phyloP scores from a whole-genome alignment of 2,329 filamentous ascomycete genomes.

The Atkinsonella texensis region DNA sequence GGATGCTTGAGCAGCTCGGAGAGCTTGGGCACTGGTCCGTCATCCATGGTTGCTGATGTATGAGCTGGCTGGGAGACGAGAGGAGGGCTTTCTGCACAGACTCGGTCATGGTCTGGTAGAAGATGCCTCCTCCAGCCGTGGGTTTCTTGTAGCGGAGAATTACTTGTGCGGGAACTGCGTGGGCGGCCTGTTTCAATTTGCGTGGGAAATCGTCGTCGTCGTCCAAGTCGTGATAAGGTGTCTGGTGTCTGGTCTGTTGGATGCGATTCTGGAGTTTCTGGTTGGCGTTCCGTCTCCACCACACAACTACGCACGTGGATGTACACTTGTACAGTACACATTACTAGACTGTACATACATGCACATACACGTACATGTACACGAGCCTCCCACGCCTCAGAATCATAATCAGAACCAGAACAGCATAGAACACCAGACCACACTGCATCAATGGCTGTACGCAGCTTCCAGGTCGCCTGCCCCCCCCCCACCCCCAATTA shows the following conservation, averaged over 20 bases:
- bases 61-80: constrained; percentile 4
- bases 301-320: neutral
- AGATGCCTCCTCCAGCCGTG: neutral
- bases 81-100: constrained; percentile 6
- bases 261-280: neutral
- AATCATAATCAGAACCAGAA: too few relatives aligned
- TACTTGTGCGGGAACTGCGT: neutral
- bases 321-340: too few relatives aligned
- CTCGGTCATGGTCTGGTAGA: constrained; percentile 10
- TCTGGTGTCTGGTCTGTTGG: neutral
- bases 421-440: too few relatives aligned
- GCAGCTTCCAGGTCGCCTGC: too few relatives aligned
- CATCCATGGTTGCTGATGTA: constrained; percentile 26
- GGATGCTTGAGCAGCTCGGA: constrained; percentile 88
- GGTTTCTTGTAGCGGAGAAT: neutral
- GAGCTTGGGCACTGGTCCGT: constrained; percentile 64
- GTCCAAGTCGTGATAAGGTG: neutral
- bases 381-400: too few relatives aligned
- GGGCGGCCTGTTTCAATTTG: neutral
- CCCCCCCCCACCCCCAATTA: too few relatives aligned
- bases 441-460: too few relatives aligned
- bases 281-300: neutral
- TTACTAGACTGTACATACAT: too few relatives aligned
- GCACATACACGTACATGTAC: too few relatives aligned
- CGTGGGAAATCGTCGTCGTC: neutral